These are phyloP conservation scores for Fusarium torulosum DNA, from an alignment of 2,329 filamentous ascomycete genomes.

Conservation along the genomic window DNA sequence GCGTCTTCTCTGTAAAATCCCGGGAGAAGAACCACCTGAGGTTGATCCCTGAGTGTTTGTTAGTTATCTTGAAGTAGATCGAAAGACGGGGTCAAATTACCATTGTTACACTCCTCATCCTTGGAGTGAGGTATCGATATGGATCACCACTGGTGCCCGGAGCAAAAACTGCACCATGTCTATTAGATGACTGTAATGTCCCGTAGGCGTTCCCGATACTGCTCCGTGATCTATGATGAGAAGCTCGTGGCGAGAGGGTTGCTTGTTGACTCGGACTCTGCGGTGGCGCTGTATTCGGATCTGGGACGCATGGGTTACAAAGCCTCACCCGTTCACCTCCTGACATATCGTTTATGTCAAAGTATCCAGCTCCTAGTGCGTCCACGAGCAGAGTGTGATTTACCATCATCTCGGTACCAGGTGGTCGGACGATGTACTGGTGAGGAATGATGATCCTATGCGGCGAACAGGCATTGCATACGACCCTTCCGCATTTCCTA, in stretches of 20 bases:
- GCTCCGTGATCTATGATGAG: constrained; percentile 62
- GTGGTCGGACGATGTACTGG: constrained; percentile 89
- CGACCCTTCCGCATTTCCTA: constrained; percentile 92
- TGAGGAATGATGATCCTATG: constrained; percentile 95
- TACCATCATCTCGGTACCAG: constrained; percentile 60
- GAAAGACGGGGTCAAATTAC: constrained; percentile 52
- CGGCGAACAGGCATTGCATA: constrained; percentile 90
- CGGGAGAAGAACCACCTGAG: constrained; percentile 43
- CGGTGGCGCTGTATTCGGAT: constrained; percentile 70
- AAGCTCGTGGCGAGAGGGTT: constrained; percentile 52
- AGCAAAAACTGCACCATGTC: constrained; percentile 56
- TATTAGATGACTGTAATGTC: constrained; percentile 46
- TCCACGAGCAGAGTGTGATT: constrained; percentile 55
- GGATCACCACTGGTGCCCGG: constrained; percentile 51
- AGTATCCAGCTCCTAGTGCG: constrained; percentile 55
- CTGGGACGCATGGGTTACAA: constrained; percentile 73
- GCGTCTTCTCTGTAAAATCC: constrained; percentile 47
- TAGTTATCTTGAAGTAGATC: constrained; percentile 7
- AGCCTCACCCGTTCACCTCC: constrained; percentile 70
- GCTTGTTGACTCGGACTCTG: constrained; percentile 56
- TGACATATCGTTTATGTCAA: constrained; percentile 60
- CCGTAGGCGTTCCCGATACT: constrained; percentile 54
- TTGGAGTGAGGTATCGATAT: constrained; percentile 51
- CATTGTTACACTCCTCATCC: constrained; percentile 63
- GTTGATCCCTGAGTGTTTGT: constrained; percentile 26